Percentiles rank a stretch among this genome's conserved stretches.
phyloP scores from a whole-genome alignment of 2,329 filamentous ascomycete genomes.

The Colletotrichum abscissum region DNA sequence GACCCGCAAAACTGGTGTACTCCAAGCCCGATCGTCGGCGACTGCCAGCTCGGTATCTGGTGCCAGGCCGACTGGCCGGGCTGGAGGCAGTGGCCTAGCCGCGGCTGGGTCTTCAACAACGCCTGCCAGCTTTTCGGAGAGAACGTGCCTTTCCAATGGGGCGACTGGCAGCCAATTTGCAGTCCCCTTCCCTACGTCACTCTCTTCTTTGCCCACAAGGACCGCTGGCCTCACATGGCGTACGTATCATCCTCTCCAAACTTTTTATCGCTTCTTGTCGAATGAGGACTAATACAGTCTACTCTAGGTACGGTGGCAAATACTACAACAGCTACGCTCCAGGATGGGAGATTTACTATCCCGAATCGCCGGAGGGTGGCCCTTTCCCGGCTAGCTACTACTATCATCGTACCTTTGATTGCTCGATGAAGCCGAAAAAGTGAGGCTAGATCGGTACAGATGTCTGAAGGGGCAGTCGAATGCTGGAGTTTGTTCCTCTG shows the following conservation, averaged over 20 bases:
- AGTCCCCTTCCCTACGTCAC: slow-evolving; percentile 24
- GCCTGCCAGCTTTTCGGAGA: slow-evolving; percentile 17
- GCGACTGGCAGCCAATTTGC: slow-evolving; percentile 16
- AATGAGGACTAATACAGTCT: background rate
- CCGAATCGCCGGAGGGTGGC: background rate
- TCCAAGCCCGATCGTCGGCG: background rate
- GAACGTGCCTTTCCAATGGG: slow-evolving; percentile 10
- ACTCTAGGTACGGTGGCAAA: slow-evolving; percentile 11
- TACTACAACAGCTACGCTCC: background rate
- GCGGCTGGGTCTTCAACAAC: slow-evolving; percentile 29
- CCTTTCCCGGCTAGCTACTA: slow-evolving; percentile 1
- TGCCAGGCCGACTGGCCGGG: slow-evolving; percentile 10
- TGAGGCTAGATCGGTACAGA: background rate
- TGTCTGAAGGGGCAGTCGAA: background rate
- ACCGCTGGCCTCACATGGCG: slow-evolving; percentile 4
- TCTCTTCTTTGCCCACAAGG: slow-evolving; percentile 5
- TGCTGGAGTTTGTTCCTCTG: background rate
- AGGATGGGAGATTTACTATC: slow-evolving; percentile 27
- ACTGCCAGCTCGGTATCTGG: slow-evolving; percentile 29
- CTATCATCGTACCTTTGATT: slow-evolving; percentile 28
- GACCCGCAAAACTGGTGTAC: slow-evolving; percentile 29
- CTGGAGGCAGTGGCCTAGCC: slow-evolving; percentile 3
- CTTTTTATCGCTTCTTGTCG: background rate
- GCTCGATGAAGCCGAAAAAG: background rate
- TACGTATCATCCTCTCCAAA: background rate